Evolutionary conservation across 2,329 filamentous ascomycete species (phyloP).

Genomic region (Cucurbitaria berberidis): DNA sequence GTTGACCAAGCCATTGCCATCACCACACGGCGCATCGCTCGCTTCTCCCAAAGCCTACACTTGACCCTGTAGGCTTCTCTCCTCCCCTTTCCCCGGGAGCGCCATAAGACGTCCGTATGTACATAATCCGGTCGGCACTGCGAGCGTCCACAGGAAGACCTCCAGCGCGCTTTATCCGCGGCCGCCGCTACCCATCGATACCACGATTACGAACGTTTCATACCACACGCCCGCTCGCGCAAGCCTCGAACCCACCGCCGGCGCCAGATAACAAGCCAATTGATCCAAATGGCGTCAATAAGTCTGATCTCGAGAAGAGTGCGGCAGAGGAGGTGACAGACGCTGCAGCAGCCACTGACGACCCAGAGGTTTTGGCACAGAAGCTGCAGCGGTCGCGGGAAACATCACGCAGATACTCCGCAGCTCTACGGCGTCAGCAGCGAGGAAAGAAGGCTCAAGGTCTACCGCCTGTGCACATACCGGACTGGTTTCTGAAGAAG

Average conservation of each 20-base stretch:
- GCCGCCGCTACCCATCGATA: slow-evolving; percentile 43
- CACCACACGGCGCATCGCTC: slow-evolving; percentile 26
- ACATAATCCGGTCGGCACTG: slow-evolving; percentile 50
- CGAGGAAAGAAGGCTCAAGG: slow-evolving; percentile 41
- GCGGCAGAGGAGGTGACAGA: slow-evolving; percentile 28
- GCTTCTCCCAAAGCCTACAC: slow-evolving; percentile 15
- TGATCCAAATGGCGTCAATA: slow-evolving; percentile 31
- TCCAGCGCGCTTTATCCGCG: slow-evolving; percentile 45
- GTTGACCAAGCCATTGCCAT: slow-evolving; percentile 22
- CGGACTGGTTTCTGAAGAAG: slow-evolving; percentile 62
- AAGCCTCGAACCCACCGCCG: slow-evolving; percentile 36
- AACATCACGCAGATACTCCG: slow-evolving; percentile 41
- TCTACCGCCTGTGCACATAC: slow-evolving; percentile 56
- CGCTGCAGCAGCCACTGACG: slow-evolving; percentile 33
- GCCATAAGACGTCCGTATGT: slow-evolving; percentile 47
- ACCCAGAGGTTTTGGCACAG: slow-evolving; percentile 43
- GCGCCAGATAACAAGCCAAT: slow-evolving; percentile 36
- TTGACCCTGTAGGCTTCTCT: slow-evolving; percentile 23
- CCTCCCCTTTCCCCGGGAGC: slow-evolving; percentile 22
- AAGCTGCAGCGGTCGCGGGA: slow-evolving; percentile 47
- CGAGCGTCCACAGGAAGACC: slow-evolving; percentile 48
- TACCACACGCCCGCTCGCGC: slow-evolving; percentile 36
- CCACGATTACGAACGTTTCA: slow-evolving; percentile 43
- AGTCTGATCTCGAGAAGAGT: slow-evolving; percentile 25
- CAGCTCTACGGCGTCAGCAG: slow-evolving; percentile 43